Evolutionary conservation across 805 yeast species (phyloP).

Genomic region (Pichia occidentalis): DNA sequence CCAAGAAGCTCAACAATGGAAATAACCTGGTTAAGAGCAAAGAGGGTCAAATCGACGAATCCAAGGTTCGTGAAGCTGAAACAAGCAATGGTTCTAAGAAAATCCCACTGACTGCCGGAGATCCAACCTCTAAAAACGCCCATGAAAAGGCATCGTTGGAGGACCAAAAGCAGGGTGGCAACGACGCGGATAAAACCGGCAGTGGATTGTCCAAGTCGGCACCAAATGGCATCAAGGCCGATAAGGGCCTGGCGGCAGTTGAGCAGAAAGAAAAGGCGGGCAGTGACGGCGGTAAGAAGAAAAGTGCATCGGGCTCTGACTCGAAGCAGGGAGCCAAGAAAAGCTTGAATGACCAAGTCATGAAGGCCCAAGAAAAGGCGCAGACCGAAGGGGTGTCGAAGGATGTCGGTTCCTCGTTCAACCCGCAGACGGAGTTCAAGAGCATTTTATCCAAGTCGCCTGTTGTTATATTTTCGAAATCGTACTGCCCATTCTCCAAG

Average conservation of each 20-base stretch:
- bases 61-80: slow-evolving; percentile 35
- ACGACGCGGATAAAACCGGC: too few relatives aligned
- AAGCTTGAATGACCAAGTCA: background rate
- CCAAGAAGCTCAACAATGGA: slow-evolving; percentile 20
- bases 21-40: slow-evolving; percentile 29
- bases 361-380: slow-evolving; percentile 11
- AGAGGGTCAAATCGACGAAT: slow-evolving; percentile 35
- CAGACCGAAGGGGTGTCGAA: slow-evolving; percentile 6
- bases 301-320: background rate
- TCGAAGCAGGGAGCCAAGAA: slow-evolving; percentile 1
- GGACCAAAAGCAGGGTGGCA: background rate
- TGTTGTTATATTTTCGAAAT: slow-evolving; percentile 54
- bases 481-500: slow-evolving; percentile 72
- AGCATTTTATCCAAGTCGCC: slow-evolving; percentile 58
- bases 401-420: slow-evolving; percentile 27
- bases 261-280: slow-evolving; percentile 9
- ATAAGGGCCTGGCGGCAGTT: slow-evolving; percentile 7
- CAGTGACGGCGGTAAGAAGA: background rate
- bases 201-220: too few relatives aligned
- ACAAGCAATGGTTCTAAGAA: slow-evolving; percentile 16
- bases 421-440: slow-evolving; percentile 47
- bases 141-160: slow-evolving; percentile 12
- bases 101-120: slow-evolving; percentile 16
- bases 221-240: slow-evolving; percentile 9
- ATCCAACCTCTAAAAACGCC: slow-evolving; percentile 10